Evolutionary conservation across 2,329 filamentous ascomycete species (phyloP), one percentile per base, ranked within the genome.

Genomic region (Trichophyton mentagrophytes): DNA sequence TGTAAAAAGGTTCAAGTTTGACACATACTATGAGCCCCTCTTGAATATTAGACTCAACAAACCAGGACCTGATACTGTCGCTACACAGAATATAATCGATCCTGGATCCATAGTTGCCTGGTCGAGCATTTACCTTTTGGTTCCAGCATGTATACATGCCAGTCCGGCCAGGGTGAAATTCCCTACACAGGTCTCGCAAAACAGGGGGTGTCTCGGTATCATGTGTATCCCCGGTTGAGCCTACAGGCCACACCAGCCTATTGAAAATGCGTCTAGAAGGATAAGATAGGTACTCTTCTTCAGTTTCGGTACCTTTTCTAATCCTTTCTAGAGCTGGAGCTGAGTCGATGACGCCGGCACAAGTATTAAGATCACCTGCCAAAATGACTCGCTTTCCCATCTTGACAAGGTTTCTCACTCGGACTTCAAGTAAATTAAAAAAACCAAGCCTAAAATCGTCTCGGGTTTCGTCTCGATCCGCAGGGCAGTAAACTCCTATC

Each of bases 71-170:
- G 78, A 96, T 88, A 40, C 82, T 81, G 46, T 86, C 78, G 65
- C 85, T 93, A 70, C 90, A 95, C 2, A 97, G 80, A 17, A 99
- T 82, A 73, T 95, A 97, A 73, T 99, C 93, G 67, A 97, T 97
- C 40, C 93, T 84, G 60, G 89, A 87, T 4, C 93, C 93, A 72
- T 87, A 95, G 71, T 97, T 97, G 2, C 89, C 90, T 2, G 92
- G 92, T n/a, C 93, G 81, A n/a, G 89, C 89, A 72, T 97, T 97
- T 69, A 90, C 88, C 71, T 88, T 91, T 58, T 89, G 91, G 65
- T 97, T 90, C 92, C 92, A 97, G 72, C 92, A 96, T 0, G 93
- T 97, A 72, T 90, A 97, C 93, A 99, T 97, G 63, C 90, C 90
- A 64, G 79, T 78, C 44, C 93, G 82, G n/a, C 78, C 75, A 0